Conservation (phyloP, 208 protist species). For the Leishmania guyanensis region DNA sequence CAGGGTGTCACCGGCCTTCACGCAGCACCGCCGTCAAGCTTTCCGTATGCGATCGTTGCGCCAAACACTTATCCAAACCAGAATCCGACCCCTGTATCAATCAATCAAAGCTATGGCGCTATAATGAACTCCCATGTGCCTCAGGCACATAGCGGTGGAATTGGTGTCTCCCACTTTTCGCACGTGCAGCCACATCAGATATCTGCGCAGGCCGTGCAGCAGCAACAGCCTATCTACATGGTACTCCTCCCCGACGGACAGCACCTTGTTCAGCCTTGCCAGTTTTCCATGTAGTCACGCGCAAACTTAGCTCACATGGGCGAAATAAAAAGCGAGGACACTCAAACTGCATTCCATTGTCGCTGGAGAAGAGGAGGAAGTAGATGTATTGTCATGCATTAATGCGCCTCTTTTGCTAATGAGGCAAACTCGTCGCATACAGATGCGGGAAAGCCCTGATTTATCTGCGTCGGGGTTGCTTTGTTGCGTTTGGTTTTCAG, state of each 20-base stretch:
- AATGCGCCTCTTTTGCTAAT: not conserved
- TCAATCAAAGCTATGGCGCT: conserved; percentile 10
- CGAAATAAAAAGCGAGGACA: not conserved
- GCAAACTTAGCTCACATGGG: too few relatives aligned
- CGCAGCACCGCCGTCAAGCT: conserved; percentile 3
- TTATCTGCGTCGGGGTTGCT: not conserved
- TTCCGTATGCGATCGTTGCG: conserved; percentile 13
- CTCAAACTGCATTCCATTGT: not conserved
- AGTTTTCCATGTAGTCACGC: conserved; percentile 18
- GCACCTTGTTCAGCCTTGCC: conserved; percentile 20
- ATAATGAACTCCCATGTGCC: conserved; percentile 7
- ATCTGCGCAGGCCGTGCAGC: not conserved
- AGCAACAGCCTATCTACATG: conserved; percentile 34
- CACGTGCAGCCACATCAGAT: conserved; percentile 16
- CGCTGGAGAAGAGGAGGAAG: not conserved
- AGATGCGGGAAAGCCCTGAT: too few relatives aligned
- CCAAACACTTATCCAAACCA: conserved; percentile 5
- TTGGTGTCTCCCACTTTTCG: conserved; percentile 5
- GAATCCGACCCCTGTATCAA: not conserved
- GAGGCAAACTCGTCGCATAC: not conserved
- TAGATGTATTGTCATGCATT: not conserved
- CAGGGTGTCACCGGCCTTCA: not conserved
- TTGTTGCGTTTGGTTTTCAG: not conserved
- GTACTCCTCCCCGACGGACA: conserved; percentile 44
- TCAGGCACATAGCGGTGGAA: not conserved